Percentiles rank a stretch among this genome's conserved stretches.
Evolutionary conservation across 257 asterid genomes (phyloP).

Genomic region (Fraxinus quadrangulata): DNA sequence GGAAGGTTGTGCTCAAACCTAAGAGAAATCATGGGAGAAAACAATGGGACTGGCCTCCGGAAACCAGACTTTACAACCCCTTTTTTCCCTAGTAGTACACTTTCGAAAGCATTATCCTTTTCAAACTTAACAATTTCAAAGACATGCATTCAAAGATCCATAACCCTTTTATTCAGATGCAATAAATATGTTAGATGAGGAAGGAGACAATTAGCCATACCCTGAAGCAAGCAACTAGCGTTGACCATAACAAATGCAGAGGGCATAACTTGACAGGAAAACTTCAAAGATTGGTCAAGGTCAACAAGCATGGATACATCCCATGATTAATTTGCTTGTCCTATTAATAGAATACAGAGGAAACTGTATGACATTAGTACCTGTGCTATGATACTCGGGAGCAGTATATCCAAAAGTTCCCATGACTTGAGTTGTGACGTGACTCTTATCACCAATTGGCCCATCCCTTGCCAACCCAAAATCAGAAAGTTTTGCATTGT

Average conservation of each 20-base stretch:
- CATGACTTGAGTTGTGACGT: conserved; percentile 87
- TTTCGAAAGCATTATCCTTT: background rate
- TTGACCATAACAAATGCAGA: background rate
- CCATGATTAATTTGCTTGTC: background rate
- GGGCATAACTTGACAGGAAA: background rate
- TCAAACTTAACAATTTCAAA: background rate
- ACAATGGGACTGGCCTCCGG: too few species aligned
- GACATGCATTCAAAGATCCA: background rate
- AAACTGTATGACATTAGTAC: conserved; percentile 31
- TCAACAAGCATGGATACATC: background rate
- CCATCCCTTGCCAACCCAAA: conserved; percentile 94
- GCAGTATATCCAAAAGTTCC: conserved; percentile 96
- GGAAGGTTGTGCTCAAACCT: background rate
- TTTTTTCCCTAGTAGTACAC: too few species aligned
- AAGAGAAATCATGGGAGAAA: background rate
- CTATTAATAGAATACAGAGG: background rate
- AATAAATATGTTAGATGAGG: too few species aligned
- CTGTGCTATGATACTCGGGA: conserved; percentile 85
- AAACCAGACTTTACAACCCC: too few species aligned
- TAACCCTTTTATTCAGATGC: background rate
- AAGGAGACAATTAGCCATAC: too few species aligned
- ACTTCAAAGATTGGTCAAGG: background rate
- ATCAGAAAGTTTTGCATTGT: conserved; percentile 84
- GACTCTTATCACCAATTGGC: conserved; percentile 79
- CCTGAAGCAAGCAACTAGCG: background rate